Conservation (phyloP, 495 filamentous ascomycete species). For the Diplogelasinospora grovesii region DNA sequence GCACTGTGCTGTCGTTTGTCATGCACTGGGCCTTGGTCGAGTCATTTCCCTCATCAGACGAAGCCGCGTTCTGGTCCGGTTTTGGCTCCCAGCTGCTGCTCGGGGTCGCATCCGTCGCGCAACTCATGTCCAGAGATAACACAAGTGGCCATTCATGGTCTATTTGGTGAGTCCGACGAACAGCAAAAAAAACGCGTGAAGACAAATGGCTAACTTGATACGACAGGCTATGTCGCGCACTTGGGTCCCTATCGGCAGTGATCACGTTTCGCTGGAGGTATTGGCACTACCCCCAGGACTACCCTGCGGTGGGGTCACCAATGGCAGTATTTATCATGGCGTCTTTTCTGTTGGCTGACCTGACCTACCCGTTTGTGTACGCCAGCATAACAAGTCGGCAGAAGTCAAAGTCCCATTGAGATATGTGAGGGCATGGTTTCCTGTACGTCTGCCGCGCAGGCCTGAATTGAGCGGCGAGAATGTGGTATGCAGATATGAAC, state of each 20-base stretch:
- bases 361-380: neutral
- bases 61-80: neutral
- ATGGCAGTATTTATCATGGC: neutral
- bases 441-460: too few species aligned
- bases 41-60: neutral
- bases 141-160: neutral
- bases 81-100: neutral
- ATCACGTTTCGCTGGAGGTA: neutral
- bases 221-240: neutral
- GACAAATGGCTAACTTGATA: neutral
- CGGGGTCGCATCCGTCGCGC: neutral
- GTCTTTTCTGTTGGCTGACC: neutral
- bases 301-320: slow-evolving; percentile 1
- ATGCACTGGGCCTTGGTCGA: neutral
- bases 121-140: neutral
- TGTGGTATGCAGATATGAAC: too few species aligned
- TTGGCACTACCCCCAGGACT: slow-evolving; percentile 1
- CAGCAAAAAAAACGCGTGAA: too few species aligned
- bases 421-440: too few species aligned
- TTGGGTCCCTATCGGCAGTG: neutral
- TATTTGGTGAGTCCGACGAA: slow-evolving; percentile 4
- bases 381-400: neutral
- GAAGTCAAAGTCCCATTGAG: too few species aligned
- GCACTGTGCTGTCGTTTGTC: neutral
- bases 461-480: too few species aligned